Base-by-base conservation (phyloP, 345 rosid genomes). In the Physaria fendleri region DNA sequence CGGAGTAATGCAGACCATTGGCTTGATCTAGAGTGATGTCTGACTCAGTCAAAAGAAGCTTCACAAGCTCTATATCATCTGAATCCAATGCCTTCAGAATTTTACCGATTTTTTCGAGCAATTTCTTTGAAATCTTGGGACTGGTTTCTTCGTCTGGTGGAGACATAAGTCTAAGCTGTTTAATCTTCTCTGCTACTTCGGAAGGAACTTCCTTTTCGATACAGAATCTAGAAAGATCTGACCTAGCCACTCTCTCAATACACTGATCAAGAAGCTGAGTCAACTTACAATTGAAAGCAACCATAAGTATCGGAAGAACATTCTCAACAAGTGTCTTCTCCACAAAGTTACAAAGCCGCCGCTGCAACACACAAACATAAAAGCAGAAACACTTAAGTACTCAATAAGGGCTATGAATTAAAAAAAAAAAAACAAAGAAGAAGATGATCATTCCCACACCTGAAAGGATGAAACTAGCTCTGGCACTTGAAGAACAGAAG, bases 11-110 rank as follows among this genome's bases (percentile, higher is more conserved):
- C 64, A 93, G 89, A 15, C 92, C 97, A 43, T 78, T 57, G 45
- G 97, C 97, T 68, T 79, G 74, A 45, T 93, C 88, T 69, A 93
- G 75, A 37, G 83, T 81, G 51, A 87, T 70, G 16, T 81, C 68
- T 59, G 99, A 93, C 72, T 93, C 97, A 0, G 82, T 75, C 37
- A 89, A 73, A 15, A 93, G 90, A 74, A 93, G 94, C 54, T 75
- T 76, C 56, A 93, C 96, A 8, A 89, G 97, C 78, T 93, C 99
- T 40, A 93, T 82, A 71, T 93, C 99, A 64, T 93, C 97, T 0
- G 95, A 87, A 71, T 93, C 99, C 35, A 93, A 76, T 23, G 99
- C 97, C 76, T 76, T 93, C 58, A 78, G 92, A 56, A 93, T 85
- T 75, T 90, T 85, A 68, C 72, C 64, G 16, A 82, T 78, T 71